phyloP scores from a whole-genome alignment of 106 monocot species.

The Dactylorhiza incarnata region DNA sequence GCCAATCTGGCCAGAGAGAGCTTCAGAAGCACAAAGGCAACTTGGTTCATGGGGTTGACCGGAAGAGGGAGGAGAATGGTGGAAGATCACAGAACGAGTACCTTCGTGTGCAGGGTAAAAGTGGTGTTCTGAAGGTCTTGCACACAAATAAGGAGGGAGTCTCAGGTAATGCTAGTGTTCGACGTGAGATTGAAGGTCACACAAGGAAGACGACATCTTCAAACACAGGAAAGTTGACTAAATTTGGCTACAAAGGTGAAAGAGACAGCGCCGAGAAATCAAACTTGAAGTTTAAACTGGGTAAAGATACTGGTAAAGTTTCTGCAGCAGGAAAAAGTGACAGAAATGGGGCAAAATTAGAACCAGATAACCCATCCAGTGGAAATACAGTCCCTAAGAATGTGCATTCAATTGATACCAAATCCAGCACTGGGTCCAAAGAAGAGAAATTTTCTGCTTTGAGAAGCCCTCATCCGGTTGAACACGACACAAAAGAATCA shows the following conservation, averaged over 20 bases:
- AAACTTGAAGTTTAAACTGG: background rate
- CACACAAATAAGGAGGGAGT: background rate
- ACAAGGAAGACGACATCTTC: background rate
- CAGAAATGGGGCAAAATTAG: background rate
- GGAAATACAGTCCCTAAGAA: background rate
- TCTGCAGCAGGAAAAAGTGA: background rate
- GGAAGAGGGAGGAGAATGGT: background rate
- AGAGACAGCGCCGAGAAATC: background rate
- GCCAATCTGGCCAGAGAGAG: background rate
- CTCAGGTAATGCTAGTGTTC: background rate
- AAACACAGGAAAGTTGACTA: background rate
- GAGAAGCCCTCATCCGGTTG: background rate
- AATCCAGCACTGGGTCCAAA: background rate
- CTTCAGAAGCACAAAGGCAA: background rate
- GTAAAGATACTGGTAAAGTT: background rate
- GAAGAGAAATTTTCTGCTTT: background rate
- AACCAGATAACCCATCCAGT: background rate
- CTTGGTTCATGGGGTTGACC: background rate
- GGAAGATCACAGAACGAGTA: background rate
- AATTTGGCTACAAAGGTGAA: background rate
- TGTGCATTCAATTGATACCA: background rate
- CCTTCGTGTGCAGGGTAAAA: constrained; percentile 5
- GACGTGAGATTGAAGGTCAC: background rate
- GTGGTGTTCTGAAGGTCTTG: constrained; percentile 8
- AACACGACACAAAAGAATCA: background rate